Conservation (phyloP, 192 early-diverging fungal genomes). For the Lobosporangium transversale region DNA sequence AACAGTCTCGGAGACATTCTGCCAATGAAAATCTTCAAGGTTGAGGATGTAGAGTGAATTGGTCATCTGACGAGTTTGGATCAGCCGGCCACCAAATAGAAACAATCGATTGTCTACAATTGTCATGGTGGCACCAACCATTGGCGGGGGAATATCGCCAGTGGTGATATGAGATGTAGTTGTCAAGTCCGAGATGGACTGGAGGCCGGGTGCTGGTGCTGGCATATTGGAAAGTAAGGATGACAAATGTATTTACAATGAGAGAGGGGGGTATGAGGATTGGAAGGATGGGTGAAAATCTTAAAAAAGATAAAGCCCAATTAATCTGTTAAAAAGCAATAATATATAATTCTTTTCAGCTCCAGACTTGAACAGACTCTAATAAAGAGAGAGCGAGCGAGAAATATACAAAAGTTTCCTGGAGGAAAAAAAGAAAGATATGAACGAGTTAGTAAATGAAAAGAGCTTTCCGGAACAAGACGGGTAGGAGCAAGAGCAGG, state of each 20-base stretch:
- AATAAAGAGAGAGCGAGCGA: too few species aligned
- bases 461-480: not conserved
- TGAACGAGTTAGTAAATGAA: slow-evolving; percentile 17
- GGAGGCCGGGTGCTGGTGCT: slow-evolving; percentile 39
- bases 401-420: not conserved
- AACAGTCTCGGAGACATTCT: slow-evolving; percentile 55
- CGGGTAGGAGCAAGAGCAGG: not conserved
- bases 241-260: not conserved
- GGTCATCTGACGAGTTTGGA: slow-evolving; percentile 74
- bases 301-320: not conserved
- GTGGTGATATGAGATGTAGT: slow-evolving; percentile 57
- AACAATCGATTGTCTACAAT: slow-evolving; percentile 68
- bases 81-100: slow-evolving; percentile 77
- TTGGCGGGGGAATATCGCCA: slow-evolving; percentile 77
- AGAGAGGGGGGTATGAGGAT: not conserved
- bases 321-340: too few species aligned
- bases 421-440: not conserved
- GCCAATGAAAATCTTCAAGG: slow-evolving; percentile 70
- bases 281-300: not conserved
- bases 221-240: slow-evolving; percentile 7
- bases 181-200: slow-evolving; percentile 66
- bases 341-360: not conserved
- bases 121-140: slow-evolving; percentile 74
- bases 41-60: slow-evolving; percentile 76
- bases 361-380: too few species aligned